Percentiles rank a stretch among this genome's conserved stretches.
phyloP scores from a whole-genome alignment of 2,329 filamentous ascomycete species.

The Penicillium sp. region DNA sequence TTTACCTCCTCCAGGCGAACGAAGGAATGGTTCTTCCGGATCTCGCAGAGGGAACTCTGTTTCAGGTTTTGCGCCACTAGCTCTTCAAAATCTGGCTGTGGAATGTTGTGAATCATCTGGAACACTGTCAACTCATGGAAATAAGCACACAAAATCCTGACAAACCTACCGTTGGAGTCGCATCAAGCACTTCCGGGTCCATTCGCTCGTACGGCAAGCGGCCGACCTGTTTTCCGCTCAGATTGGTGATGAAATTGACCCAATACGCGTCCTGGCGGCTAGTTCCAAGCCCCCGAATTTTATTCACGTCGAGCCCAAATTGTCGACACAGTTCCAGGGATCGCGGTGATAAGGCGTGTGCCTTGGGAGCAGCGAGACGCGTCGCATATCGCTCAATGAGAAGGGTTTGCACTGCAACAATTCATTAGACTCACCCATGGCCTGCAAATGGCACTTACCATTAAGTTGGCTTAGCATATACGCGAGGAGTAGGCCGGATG shows the following conservation, averaged over 20 bases:
- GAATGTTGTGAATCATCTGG: constrained; percentile 51
- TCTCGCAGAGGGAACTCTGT: constrained; percentile 22
- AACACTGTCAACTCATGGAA: background rate
- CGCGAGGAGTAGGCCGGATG: constrained; percentile 42
- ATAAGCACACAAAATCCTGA: too few species aligned
- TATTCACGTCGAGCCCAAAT: constrained; percentile 32
- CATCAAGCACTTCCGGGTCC: constrained; percentile 36
- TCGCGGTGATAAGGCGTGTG: constrained; percentile 35
- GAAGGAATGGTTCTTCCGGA: constrained; percentile 34
- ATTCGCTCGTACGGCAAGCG: constrained; percentile 37
- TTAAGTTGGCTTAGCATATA: constrained; percentile 39
- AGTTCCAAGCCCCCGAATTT: constrained; percentile 29
- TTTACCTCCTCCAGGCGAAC: constrained; percentile 40
- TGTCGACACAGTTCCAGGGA: constrained; percentile 36
- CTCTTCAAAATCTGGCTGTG: constrained; percentile 49
- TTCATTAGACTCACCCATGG: background rate
- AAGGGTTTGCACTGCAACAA: constrained; percentile 29
- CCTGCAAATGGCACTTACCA: constrained; percentile 21
- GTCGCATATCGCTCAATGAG: constrained; percentile 36
- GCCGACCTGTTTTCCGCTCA: constrained; percentile 43
- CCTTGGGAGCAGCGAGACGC: constrained; percentile 34
- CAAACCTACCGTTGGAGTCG: constrained; percentile 38
- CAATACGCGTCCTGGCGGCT: constrained; percentile 40
- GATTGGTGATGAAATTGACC: constrained; percentile 48
- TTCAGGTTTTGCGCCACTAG: constrained; percentile 34